Evolutionary conservation across 305 asterid species (phyloP), one percentile per base, ranked within the genome.

Genomic region (Petunia hybrid): DNA sequence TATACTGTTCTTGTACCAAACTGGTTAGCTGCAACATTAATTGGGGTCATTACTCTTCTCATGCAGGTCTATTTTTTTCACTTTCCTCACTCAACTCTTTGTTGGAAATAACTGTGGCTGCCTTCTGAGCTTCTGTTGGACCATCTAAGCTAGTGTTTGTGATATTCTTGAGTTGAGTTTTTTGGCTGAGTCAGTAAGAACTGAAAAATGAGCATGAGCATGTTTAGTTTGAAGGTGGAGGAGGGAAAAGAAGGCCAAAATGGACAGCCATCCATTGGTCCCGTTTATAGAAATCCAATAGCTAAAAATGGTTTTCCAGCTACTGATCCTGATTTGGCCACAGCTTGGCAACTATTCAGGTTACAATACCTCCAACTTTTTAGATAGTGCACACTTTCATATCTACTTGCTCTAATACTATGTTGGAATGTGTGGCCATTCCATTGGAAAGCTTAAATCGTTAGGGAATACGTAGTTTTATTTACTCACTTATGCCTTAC

Each of bases 321-420:
- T 2, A 48, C 81, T 16, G 89, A 93, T 90, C 91, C 94, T 45
- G 80, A 86, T 43, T 80, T 88, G 36, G 82, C 90, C 70, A 95
- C 99, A 43, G 83, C 91, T 84, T 95, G 99, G 99, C 89, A 92
- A 0, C 80, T 92, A 80, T 92, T 93, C 86, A 89, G 95, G 99
- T 92, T 76, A 84, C 70, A 51, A 22, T 12, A 1, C 6, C 6
- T 38, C 36, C 2, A 45, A 10, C 12, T 56, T 55, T 53, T n/a
- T 36, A 9, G n/a, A n/a, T 16, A 31, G 10, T 16, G 3, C 69
- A 16, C 6, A 16, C 39, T 9, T 22, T 22, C 31, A 22, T 22
- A 22, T 22, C 31, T 22, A 22, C 31, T 22, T 22, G 31, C 31
- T 22, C 31, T 22, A 22, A 22, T 22, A 22, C 31, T 22, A 22